Percentiles rank a stretch among this genome's conserved stretches.
phyloP scores from a whole-genome alignment of 2,329 filamentous ascomycete genomes.

The Sclerotinia trifoliorum region DNA sequence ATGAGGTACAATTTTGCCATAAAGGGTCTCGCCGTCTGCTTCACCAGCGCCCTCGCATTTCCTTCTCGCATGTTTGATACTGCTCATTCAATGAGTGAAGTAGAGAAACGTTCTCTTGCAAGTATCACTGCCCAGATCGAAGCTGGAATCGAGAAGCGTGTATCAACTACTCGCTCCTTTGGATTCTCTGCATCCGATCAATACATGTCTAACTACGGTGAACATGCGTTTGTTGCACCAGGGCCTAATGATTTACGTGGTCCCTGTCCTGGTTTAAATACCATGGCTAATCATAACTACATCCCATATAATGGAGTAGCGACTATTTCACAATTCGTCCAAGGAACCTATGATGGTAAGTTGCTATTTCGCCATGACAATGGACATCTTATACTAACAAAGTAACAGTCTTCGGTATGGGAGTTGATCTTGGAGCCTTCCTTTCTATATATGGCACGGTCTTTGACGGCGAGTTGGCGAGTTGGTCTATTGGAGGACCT shows the following conservation, averaged over 20 bases:
- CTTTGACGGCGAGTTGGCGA: conserved; percentile 50
- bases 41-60: conserved; percentile 26
- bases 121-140: conserved; percentile 26
- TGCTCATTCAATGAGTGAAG: conserved; percentile 22
- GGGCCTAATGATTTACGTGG: conserved; percentile 28
- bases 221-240: conserved; percentile 29
- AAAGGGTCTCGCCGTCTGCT: conserved; percentile 20
- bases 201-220: conserved; percentile 31
- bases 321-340: conserved; percentile 37
- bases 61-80: conserved; percentile 31
- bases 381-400: neutral
- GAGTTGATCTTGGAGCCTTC: conserved; percentile 43
- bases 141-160: conserved; percentile 22
- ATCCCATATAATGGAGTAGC: conserved; percentile 44
- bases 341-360: conserved; percentile 37
- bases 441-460: conserved; percentile 47
- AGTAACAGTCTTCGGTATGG: conserved; percentile 47
- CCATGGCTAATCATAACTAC: conserved; percentile 46
- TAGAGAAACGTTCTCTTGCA: conserved; percentile 28
- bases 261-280: conserved; percentile 45
- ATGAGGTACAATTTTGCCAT: conserved; percentile 29
- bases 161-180: conserved; percentile 10
- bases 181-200: conserved; percentile 30
- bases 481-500: conserved; percentile 53
- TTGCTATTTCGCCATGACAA: neutral